phyloP scores from a whole-genome alignment of 202 grass and related monocot species.

The Bolboschoenoplectus hybrid region DNA sequence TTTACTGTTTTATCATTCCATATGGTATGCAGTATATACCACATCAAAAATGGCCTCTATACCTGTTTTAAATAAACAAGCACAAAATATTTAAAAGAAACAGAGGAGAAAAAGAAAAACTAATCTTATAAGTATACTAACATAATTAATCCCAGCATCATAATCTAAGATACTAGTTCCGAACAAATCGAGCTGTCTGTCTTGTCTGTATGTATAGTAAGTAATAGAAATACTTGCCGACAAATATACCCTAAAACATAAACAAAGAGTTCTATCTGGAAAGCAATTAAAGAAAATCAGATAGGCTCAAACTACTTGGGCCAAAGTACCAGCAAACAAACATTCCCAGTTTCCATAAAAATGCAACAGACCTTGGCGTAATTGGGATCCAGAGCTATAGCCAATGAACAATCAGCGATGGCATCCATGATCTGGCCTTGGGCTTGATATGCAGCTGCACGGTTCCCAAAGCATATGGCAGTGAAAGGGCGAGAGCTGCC shows the following conservation, averaged over 20 bases:
- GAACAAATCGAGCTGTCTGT: not conserved
- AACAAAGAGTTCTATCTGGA: slow-evolving; percentile 4
- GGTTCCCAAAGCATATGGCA: slow-evolving; percentile 89
- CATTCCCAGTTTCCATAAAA: not conserved
- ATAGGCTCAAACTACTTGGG: not conserved
- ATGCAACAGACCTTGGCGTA: slow-evolving; percentile 71
- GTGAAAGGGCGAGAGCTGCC: slow-evolving; percentile 76
- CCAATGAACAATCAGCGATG: slow-evolving; percentile 91
- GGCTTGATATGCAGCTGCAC: slow-evolving; percentile 89
- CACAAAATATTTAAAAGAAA: not conserved
- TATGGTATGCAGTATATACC: not conserved
- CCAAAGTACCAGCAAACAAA: not conserved
- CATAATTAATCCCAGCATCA: not conserved
- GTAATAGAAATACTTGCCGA: slow-evolving; percentile 28
- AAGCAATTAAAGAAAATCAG: not conserved
- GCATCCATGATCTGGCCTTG: slow-evolving; percentile 92
- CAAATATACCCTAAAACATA: slow-evolving; percentile 34
- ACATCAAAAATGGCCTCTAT: not conserved
- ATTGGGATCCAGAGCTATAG: slow-evolving; percentile 87
- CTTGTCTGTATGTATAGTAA: not conserved
- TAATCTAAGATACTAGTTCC: not conserved
- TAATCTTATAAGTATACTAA: not conserved
- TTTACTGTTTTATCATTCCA: slow-evolving; percentile 5
- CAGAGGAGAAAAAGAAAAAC: not conserved
- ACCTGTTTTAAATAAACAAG: not conserved